Evolutionary conservation across 2,329 filamentous ascomycete species (phyloP), one percentile per base, ranked within the genome.

Genomic region (Neoascochyta sp.): DNA sequence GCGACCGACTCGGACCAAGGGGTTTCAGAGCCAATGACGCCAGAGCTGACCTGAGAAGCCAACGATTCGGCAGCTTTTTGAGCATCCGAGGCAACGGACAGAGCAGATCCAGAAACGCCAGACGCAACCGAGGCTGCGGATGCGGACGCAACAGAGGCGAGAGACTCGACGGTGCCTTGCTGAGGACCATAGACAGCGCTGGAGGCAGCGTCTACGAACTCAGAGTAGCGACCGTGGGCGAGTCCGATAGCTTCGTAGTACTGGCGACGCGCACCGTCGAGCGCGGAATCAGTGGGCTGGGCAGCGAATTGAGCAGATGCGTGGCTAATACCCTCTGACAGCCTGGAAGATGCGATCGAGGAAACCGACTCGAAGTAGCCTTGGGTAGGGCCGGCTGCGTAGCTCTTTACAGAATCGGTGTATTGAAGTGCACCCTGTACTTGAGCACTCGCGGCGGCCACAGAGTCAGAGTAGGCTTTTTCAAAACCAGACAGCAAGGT

Each of bases 191-290:
- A 81, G 22, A 86, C 68, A 12, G 80, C 84, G 19, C 75, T 78
- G 7, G 83, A 86, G 6, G 84, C 86, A 4, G 81, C 79, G 9
- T 72, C 71, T 2, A 92, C 44, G 51, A 92, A 90, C 27, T 81
- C 81, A 4, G 81, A 79, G 59, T 92, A 92, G 20, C 81, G 78
- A 23, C 80, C 85, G 50, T 93, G 83, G 1, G 87, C 86, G 24
- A 86, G 62, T 16, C 86, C 86, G 14, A 92, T 63, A 8, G 81
- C 85, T 42, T 86, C 82, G 47, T 87, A 89, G 61, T 90, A 90
- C 34, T 82, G 67, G 71, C 80, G 55, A 70, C 77, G 55, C 67
- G 76, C 64, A 71, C 75, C 69, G 64, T 81, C 61, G 66, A 81
- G 43, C 8, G 29, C 30, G 57, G 71, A 67, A 16, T 68, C 66